These are phyloP conservation scores for Gentiana macrophylla DNA, from an alignment of 257 asterid species.

Conservation along the genomic window DNA sequence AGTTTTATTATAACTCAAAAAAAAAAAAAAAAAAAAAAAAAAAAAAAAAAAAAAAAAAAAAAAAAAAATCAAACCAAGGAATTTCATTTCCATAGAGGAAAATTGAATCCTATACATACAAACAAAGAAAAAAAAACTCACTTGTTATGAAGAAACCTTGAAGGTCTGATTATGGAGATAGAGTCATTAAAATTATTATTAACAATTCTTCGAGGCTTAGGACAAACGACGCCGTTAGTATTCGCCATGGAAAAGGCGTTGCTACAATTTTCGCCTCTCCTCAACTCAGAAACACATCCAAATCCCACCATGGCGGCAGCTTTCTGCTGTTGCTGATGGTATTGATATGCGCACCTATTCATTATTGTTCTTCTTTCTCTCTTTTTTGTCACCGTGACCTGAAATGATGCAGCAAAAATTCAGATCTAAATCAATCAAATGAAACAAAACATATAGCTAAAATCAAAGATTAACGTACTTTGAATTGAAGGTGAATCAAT, in stretches of 20 bases:
- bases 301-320: constrained; percentile 16
- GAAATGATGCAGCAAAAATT: too few relatives aligned
- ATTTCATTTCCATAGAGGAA: background rate
- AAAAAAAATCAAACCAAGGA: background rate
- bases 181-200: background rate
- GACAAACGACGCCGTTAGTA: constrained; percentile 7
- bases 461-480: too few relatives aligned
- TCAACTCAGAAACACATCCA: constrained; percentile 10
- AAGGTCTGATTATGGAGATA: background rate
- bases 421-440: constrained; percentile 5
- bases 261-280: constrained; percentile 5
- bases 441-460: too few relatives aligned
- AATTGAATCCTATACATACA: background rate
- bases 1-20: too few relatives aligned
- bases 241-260: background rate
- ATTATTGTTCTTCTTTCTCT: constrained; percentile 9
- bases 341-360: constrained; percentile 24
- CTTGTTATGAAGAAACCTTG: constrained; percentile 7
- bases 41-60: background rate
- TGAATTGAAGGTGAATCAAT: too few relatives aligned
- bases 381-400: constrained; percentile 8
- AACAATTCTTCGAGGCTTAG: constrained; percentile 10
- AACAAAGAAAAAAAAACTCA: background rate
- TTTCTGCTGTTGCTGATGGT: constrained; percentile 24
- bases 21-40: background rate